phyloP scores from a whole-genome alignment of 208 protist species.

The Strigomonas culicis region DNA sequence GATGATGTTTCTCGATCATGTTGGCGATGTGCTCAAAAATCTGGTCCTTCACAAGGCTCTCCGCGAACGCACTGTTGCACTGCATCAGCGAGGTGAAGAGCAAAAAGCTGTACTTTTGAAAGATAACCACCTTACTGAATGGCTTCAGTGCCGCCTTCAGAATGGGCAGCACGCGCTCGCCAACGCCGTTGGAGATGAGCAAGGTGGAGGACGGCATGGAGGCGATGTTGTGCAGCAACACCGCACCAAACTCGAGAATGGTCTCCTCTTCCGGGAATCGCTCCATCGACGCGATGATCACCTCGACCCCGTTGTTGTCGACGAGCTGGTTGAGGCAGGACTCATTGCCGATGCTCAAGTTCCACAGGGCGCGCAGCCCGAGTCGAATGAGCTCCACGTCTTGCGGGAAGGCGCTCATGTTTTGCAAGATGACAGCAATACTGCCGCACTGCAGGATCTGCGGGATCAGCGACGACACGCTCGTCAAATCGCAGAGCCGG shows the following conservation, averaged over 20 bases:
- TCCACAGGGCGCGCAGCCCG: slow-evolving; percentile 79
- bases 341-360: slow-evolving; percentile 65
- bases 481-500: slow-evolving; percentile 67
- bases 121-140: slow-evolving; percentile 50
- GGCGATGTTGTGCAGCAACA: slow-evolving; percentile 79
- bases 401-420: slow-evolving; percentile 44
- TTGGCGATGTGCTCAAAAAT: slow-evolving; percentile 58
- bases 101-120: slow-evolving; percentile 84
- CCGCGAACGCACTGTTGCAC: slow-evolving; percentile 35
- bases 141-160: slow-evolving; percentile 49
- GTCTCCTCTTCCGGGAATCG: slow-evolving; percentile 48
- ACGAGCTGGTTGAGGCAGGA: slow-evolving; percentile 35
- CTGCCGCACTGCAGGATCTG: slow-evolving; percentile 51
- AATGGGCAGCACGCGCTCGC: slow-evolving; percentile 32
- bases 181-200: slow-evolving; percentile 31
- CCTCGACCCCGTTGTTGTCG: slow-evolving; percentile 35
- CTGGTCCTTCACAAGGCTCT: slow-evolving; percentile 36
- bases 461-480: slow-evolving; percentile 35
- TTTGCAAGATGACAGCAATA: slow-evolving; percentile 55
- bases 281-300: slow-evolving; percentile 61
- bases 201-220: slow-evolving; percentile 23
- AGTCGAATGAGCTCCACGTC: slow-evolving; percentile 47
- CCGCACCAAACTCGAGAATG: slow-evolving; percentile 60
- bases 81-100: slow-evolving; percentile 64
- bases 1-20: slow-evolving; percentile 49